Percentiles rank a stretch among this genome's conserved stretches.
Evolutionary conservation across 2,329 filamentous ascomycete species (phyloP).

Genomic region (Aulographum hederae): DNA sequence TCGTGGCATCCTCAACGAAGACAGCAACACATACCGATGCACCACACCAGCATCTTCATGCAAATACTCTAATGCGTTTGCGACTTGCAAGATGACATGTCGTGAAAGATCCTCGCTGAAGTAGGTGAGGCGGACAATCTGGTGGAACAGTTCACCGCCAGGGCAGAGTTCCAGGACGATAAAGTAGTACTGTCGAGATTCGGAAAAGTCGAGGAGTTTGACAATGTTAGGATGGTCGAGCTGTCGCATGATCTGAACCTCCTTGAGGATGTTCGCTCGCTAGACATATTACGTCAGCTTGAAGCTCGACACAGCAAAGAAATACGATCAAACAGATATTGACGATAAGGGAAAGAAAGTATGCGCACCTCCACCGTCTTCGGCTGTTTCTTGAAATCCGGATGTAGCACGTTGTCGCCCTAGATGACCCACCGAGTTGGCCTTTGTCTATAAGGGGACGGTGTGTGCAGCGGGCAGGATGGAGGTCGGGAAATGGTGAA

Average conservation of each 20-base stretch:
- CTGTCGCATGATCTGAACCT: slow-evolving; percentile 96
- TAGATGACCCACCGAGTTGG: slow-evolving; percentile 36
- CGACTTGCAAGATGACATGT: slow-evolving; percentile 88
- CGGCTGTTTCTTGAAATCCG: slow-evolving; percentile 73
- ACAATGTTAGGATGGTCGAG: slow-evolving; percentile 93
- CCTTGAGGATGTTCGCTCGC: slow-evolving; percentile 95
- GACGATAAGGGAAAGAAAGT: too few species aligned
- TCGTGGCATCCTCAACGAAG: neutral
- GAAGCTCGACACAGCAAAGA: slow-evolving; percentile 6
- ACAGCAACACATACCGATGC: slow-evolving; percentile 53
- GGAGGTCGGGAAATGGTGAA: neutral
- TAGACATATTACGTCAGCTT: slow-evolving; percentile 21
- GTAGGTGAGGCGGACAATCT: slow-evolving; percentile 94
- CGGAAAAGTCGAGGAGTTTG: slow-evolving; percentile 81
- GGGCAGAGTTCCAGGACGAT: slow-evolving; percentile 91
- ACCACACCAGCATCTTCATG: slow-evolving; percentile 93
- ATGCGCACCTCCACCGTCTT: slow-evolving; percentile 93
- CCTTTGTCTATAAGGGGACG: slow-evolving; percentile 18
- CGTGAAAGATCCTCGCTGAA: slow-evolving; percentile 92
- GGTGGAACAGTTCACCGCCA: slow-evolving; percentile 92
- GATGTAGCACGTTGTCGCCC: slow-evolving; percentile 85
- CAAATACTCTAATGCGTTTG: slow-evolving; percentile 81
- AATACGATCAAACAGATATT: slow-evolving; percentile 10
- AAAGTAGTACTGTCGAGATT: slow-evolving; percentile 91
- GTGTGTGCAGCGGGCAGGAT: neutral